Evolutionary conservation across 148 eudicot genomes (phyloP), one percentile per base, ranked within the genome.

Genomic region (Chenopodium berlandieri): DNA sequence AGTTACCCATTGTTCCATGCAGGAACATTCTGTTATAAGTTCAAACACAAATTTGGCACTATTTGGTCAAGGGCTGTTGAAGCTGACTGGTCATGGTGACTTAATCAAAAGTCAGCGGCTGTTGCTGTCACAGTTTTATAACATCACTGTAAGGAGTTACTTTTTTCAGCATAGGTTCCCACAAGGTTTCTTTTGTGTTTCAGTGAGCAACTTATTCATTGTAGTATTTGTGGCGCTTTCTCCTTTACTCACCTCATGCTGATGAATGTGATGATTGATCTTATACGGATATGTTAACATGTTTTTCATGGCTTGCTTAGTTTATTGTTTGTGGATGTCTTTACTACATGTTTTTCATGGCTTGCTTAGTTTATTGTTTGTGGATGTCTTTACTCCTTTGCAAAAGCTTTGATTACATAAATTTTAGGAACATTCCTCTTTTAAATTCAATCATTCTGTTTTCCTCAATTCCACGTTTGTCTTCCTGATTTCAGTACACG

Each of bases 21-120:
- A 93, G 97, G 92, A 88, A 81, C 88, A 86, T 62, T 93, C 97
- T 75, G 87, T 87, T 69, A 90, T 93, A 58, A 82, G 83, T 83
- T 93, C 97, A 73, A 93, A 92, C 86, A 87, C 91, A 78, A 93
- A 92, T 81, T 84, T 93, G 88, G 97, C 91, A 74, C 82, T 90
- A 50, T 91, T 84, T 86, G 97, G 97, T 82, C 95, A 93, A 80
- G 97, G 97, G 82, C 87, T 88, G 79, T 88, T 93, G 50, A 78
- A 77, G 84, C 83, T 93, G 83, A 89, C 88, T 4, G 97, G 97
- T 80, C 80, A 85, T 69, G 97, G 95, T 86, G 97, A 94, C 87
- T 86, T 88, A 79, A 92, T 94, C 67, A 90, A 85, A 89, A 88
- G 94, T 84, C 97, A 94, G 88, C 86, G 92, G 80, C 91, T 94